Base-by-base conservation (phyloP, 208 protist genomes). In the Trypanosoma melophagium region DNA sequence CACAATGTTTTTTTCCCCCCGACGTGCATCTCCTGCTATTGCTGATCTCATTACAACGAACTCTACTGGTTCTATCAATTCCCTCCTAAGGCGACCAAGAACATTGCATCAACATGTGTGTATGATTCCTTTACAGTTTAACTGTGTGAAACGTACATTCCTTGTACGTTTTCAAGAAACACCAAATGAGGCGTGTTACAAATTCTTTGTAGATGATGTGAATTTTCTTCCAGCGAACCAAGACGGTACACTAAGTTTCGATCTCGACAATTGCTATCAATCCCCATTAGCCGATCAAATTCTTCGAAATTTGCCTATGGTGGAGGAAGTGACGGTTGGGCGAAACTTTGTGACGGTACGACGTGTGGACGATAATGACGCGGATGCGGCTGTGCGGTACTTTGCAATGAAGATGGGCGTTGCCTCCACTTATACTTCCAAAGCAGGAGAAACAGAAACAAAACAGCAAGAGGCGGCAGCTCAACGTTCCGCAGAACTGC, bases 301-400 rank as follows among this genome's bases (percentile, higher is more conserved):
- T 51, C 73, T 96, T 22, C 57, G 75, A 17, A 72, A 77, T 17
- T 69, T 96, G 47, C 90, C 90, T 10, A 94, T 94, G 87, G 84
- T 96, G 50, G 84, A 96, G 80, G 90, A 94, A 71, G 90, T 96
- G 16, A 94, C 90, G 0, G 76, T 96, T 28, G 88, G 87, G 7
- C 19, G 24, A 9, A 57, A 65, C 42, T 96, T 96, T 65, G 77
- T 96, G 50, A 96, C 90, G 21, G 88, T 96, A 56, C 74, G 80
- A 24, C 83, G 86, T 16, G 88, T 94, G 3, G 83, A 88, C 50
- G 63, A 75, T 56, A 67, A 73, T 13, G 74, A 90, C 53, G 76
- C 83, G 28, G 81, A 56, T 45, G 85, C 79, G 7, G 90, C 84
- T 17, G 90, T 81, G 21, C 72, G 73, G 22, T 79, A 84, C 67